Percentiles rank a stretch among this genome's conserved stretches.
phyloP scores from a whole-genome alignment of 2,329 filamentous ascomycete genomes.

The Meredithiella fracta region DNA sequence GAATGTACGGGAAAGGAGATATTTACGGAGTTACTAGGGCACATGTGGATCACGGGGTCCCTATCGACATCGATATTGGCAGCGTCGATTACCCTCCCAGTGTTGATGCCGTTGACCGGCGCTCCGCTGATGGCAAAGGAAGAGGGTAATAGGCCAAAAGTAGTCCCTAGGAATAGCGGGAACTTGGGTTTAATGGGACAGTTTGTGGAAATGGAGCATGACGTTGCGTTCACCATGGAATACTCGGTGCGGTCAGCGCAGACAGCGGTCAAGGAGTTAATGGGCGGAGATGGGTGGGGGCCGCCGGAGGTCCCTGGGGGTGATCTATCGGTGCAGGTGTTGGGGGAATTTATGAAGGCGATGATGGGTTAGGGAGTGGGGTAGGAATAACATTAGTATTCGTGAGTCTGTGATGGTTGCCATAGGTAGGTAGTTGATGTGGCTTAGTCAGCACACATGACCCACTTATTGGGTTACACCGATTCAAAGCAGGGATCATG shows the following conservation, averaged over 20 bases:
- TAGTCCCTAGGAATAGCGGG: constrained; percentile 22
- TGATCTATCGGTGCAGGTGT: constrained; percentile 14
- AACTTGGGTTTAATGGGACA: constrained; percentile 27
- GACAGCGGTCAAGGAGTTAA: constrained; percentile 20
- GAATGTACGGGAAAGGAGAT: constrained; percentile 26
- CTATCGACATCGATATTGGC: constrained; percentile 18
- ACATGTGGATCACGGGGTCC: constrained; percentile 21
- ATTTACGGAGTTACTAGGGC: constrained; percentile 23
- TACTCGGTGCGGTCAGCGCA: constrained; percentile 24
- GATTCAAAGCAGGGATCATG: no score
- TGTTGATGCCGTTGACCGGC: constrained; percentile 26
- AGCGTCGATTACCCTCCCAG: constrained; percentile 18
- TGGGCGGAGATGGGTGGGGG: constrained; percentile 17
- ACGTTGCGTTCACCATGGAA: constrained; percentile 21
- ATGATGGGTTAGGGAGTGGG: constrained; percentile 8
- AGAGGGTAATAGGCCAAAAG: constrained; percentile 23
- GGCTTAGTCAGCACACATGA: no score
- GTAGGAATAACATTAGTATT: neutral
- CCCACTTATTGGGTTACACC: no score
- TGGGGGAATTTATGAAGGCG: constrained; percentile 15
- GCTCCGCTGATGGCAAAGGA: constrained; percentile 23
- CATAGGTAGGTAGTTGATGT: no score
- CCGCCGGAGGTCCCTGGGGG: constrained; percentile 19
- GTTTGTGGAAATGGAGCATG: constrained; percentile 25
- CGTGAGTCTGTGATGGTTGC: no score